Base-by-base conservation (phyloP, 2,329 filamentous ascomycete species). In the Fusarium sambucinum region DNA sequence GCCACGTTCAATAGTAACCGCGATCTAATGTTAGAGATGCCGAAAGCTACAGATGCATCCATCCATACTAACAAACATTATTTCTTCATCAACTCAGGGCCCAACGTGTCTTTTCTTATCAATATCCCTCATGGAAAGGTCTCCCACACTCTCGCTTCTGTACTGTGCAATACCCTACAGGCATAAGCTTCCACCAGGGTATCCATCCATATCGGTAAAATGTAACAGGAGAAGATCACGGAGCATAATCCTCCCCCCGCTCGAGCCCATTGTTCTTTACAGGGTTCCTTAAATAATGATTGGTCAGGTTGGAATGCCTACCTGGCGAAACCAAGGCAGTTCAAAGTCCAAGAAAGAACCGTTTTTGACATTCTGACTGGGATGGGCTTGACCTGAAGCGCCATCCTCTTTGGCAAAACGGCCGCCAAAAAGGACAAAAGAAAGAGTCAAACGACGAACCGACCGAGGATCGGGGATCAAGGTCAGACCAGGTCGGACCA, bases 291-390 rank as follows among this genome's bases (percentile, higher is more conserved):
- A 60, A 44, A 64, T n/a, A 32, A 33, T 56, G 51, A 54, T 60
- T 68, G 60, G 65, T 21, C 59, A 46, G 21, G 46, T 38, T 65
- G 64, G 59, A 68, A 68, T 68, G 65, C 50, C 45, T 61, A 29
- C 56, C 44, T 63, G 58, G 62, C 55, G 40, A 42, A 56, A 61
- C 14, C 55, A 59, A 60, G 50, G 35, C 53, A 55, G 41, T 38
- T n/a, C 42, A 60, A 45, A 12, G 42, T 37, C 23, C n/a, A 40
- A 17, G 50, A 27, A 51, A 56, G 29, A 45, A 63, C 63, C 52
- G 58, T 67, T 67, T 50, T 38, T 27, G 19, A 37, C 46, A 30
- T 23, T 27, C 5, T 16, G 30, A 48, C 30, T 27, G 19, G 38
- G 21, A 41, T 25, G 23, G 23, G 23, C 40, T 27, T 42, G 23